Evolutionary conservation across 2,329 filamentous ascomycete genomes (phyloP), one percentile per base, ranked within the genome.

Genomic region (Nemania sp.): DNA sequence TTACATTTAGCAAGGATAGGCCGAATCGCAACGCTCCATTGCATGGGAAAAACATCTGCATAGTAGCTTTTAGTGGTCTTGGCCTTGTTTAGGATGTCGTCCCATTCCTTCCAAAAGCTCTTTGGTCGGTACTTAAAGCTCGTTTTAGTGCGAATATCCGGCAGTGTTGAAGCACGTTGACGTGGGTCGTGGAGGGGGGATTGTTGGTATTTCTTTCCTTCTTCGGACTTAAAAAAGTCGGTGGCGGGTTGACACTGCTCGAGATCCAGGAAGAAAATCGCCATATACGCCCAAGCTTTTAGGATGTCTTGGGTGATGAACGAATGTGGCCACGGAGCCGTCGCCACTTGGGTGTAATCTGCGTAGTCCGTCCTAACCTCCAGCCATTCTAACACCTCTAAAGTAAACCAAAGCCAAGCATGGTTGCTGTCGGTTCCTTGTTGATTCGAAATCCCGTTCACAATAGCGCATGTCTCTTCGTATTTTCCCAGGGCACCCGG

Each of bases 11-110:
- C 80, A 55, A 85, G 76, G 18, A 80, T 80, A 6, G 81, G 82
- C 1, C 83, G 77, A 22, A 80, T 75, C 6, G 74, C 74, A n/a
- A 78, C 70, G 67, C 80, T 79, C 81, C 82, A 84, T 61, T 81
- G 78, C 51, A 75, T 57, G 3, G 82, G 81, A 11, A 77, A 76
- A 8, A 65, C 65, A 55, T 77, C 72, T 5, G 72, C 66, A 41
- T 77, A 73, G n/a, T 38, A 72, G 18, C 18, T 59, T 0, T 49
- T 3, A 11, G 49, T 68, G 7, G 47, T 47, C 26, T 77, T 73
- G 13, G 74, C 64, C 18, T 67, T 62, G 32, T 74, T 66, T 26
- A 74, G 26, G 22, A 81, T 70, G 0, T 70, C 66, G 3, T 82
- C 77, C 75, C 77, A 81, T 13, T 80, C 77, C 3, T 74, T 73